Conservation (phyloP, 2,329 filamentous ascomycete genomes). For the Aspergillus piperis region DNA sequence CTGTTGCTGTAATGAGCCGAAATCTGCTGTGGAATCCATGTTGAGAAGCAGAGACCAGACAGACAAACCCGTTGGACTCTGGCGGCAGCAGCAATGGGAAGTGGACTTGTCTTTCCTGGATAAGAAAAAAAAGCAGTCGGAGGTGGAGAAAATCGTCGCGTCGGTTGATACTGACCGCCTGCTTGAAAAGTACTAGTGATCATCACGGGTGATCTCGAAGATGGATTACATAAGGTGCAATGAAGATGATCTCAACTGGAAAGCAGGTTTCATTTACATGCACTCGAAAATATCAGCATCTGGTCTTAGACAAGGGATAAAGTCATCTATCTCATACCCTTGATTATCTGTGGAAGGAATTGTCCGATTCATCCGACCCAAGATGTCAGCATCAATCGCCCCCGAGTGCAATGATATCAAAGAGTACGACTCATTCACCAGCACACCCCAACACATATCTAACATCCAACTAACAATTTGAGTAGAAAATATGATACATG, state of each 20-base stretch:
- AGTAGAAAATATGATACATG: conserved; percentile 89
- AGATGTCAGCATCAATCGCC: conserved; percentile 91
- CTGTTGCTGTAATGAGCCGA: conserved; percentile 74
- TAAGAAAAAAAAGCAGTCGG: conserved; percentile 15
- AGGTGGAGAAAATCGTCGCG: conserved; percentile 23
- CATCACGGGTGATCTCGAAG: conserved; percentile 16
- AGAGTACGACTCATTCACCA: conserved; percentile 64
- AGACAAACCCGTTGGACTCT: conserved; percentile 2
- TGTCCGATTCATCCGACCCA: conserved; percentile 16
- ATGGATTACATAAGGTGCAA: conserved; percentile 2
- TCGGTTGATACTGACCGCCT: conserved; percentile 23
- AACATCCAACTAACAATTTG: conserved; percentile 21
- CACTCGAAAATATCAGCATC: neutral
- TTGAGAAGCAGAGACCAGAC: conserved; percentile 15
- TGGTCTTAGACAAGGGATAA: neutral
- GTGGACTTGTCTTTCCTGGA: neutral
- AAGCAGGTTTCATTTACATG: neutral
- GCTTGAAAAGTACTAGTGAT: conserved; percentile 4
- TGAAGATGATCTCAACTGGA: neutral
- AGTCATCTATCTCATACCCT: neutral
- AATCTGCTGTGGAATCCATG: conserved; percentile 69
- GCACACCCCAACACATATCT: conserved; percentile 3
- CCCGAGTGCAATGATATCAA: conserved; percentile 95
- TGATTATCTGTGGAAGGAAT: neutral
- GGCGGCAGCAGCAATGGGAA: neutral